Conservation (phyloP, 2,329 filamentous ascomycete species). For the Phialophora expanda region DNA sequence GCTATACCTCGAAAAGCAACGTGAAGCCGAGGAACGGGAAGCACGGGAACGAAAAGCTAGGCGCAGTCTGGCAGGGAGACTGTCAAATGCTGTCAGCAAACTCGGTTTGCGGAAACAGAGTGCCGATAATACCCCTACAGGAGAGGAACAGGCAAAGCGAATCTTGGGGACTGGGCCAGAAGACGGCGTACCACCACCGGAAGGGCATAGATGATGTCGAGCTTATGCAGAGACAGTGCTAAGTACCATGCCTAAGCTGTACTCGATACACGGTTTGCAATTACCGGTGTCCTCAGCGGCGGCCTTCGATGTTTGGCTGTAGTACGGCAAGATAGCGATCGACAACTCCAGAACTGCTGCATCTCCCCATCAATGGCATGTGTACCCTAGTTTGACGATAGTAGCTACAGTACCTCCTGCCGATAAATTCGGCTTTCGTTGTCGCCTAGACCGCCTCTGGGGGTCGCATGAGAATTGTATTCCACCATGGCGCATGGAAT, state of each 20-base stretch:
- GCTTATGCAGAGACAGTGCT: not conserved
- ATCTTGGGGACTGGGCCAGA: conserved; percentile 40
- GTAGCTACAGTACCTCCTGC: not conserved
- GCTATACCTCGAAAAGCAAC: conserved; percentile 48
- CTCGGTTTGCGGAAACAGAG: conserved; percentile 14
- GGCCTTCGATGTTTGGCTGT: not conserved
- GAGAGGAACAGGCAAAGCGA: conserved; percentile 23
- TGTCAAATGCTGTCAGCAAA: conserved; percentile 23
- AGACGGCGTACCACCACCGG: conserved; percentile 41
- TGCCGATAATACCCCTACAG: not conserved
- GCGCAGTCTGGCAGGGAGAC: conserved; percentile 17
- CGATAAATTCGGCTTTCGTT: not conserved
- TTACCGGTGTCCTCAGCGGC: not conserved
- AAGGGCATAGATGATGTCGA: conserved; percentile 34
- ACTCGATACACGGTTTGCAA: not conserved
- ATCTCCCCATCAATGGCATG: not conserved
- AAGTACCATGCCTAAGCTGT: not conserved
- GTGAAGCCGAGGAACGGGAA: conserved; percentile 24
- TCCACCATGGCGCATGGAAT: not conserved
- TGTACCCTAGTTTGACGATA: not conserved
- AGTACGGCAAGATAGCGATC: not conserved
- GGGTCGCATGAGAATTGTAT: not conserved
- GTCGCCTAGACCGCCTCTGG: too few species aligned
- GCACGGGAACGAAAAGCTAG: conserved; percentile 19
- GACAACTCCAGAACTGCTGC: not conserved